Conservation (phyloP, 768 basidiomycete genomes). For the Phaeolepiota aurea region DNA sequence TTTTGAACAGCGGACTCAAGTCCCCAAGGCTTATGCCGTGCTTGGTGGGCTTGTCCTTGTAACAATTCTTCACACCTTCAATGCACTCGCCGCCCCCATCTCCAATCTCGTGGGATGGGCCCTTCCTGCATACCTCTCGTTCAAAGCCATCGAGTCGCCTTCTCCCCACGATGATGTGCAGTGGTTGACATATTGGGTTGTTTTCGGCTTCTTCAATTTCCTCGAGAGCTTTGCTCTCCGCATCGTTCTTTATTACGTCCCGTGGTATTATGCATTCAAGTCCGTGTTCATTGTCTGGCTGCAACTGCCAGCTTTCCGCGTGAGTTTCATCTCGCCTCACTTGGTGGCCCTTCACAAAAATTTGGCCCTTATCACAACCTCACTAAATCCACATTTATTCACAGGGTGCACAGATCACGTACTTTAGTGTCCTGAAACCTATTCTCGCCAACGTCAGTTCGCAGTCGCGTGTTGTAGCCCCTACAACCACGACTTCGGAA, state of each 20-base stretch:
- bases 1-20: constrained; percentile 82
- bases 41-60: constrained; percentile 63
- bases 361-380: constrained; percentile 1
- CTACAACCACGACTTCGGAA: constrained; percentile 41
- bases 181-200: constrained; percentile 97
- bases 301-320: constrained; percentile 77
- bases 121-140: constrained; percentile 90
- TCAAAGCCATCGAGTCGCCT: constrained; percentile 90
- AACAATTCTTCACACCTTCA: constrained; percentile 73
- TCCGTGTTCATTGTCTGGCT: constrained; percentile 87
- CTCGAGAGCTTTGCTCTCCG: constrained; percentile 80
- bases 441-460: constrained; percentile 57
- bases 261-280: constrained; percentile 95
- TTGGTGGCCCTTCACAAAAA: constrained; percentile 9
- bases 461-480: constrained; percentile 31
- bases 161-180: constrained; percentile 79
- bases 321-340: constrained; percentile 32
- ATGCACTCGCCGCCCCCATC: constrained; percentile 84
- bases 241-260: constrained; percentile 82
- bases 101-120: constrained; percentile 95
- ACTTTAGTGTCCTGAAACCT: constrained; percentile 72
- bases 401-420: constrained; percentile 82
- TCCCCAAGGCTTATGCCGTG: constrained; percentile 89
- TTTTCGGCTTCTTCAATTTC: constrained; percentile 93
- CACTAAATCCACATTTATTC: constrained; percentile 8